Evolutionary conservation across 495 filamentous ascomycete species (phyloP).

Genomic region (Rusavskia elegans): DNA sequence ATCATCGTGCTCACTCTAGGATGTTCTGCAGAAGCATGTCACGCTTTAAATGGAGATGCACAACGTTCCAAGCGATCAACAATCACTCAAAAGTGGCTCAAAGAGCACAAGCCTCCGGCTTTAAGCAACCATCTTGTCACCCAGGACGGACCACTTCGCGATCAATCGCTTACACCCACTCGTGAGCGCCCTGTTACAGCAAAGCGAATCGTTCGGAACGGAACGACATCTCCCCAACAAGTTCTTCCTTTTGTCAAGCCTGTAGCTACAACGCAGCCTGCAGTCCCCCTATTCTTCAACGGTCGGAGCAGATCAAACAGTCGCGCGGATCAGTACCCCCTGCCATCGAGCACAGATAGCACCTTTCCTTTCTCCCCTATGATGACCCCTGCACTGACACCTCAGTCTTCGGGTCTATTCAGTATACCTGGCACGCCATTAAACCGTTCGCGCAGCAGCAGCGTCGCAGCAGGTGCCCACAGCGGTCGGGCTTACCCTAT

Average conservation of each 20-base stretch:
- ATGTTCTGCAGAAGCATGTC: slow-evolving; percentile 59
- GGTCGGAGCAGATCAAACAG: slow-evolving; percentile 36
- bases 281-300: slow-evolving; percentile 11
- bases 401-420: slow-evolving; percentile 37
- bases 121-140: slow-evolving; percentile 14
- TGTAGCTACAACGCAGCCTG: background rate
- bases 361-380: slow-evolving; percentile 33
- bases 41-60: slow-evolving; percentile 25
- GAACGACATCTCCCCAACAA: slow-evolving; percentile 45
- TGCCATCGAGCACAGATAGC: slow-evolving; percentile 19
- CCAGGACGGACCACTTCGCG: slow-evolving; percentile 20
- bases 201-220: slow-evolving; percentile 38
- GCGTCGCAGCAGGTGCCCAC: slow-evolving; percentile 18
- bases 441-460: slow-evolving; percentile 17
- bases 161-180: slow-evolving; percentile 45
- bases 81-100: background rate
- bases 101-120: slow-evolving; percentile 2
- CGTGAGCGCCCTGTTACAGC: slow-evolving; percentile 33
- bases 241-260: slow-evolving; percentile 9
- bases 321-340: slow-evolving; percentile 25
- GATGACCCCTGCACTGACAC: slow-evolving; percentile 58
- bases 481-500: background rate
- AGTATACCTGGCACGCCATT: slow-evolving; percentile 31
- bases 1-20: slow-evolving; percentile 69
- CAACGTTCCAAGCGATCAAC: background rate